These are phyloP conservation scores for Cladobotryum protrusum DNA, from an alignment of 2,329 filamentous ascomycete species.

Conservation along the genomic window DNA sequence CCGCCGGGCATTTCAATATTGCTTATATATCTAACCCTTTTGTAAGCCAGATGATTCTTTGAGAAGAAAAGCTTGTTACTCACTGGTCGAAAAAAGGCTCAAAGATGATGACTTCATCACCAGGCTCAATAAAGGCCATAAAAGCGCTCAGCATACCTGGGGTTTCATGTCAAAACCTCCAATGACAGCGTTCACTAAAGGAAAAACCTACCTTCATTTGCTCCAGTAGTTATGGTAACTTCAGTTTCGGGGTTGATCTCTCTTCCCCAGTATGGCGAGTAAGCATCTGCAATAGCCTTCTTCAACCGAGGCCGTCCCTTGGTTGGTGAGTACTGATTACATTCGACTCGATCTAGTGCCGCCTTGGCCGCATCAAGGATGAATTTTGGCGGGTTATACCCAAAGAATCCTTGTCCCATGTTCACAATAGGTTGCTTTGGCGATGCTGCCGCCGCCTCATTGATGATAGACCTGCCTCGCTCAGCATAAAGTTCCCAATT, in stretches of 20 bases:
- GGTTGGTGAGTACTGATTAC: slow-evolving; percentile 97
- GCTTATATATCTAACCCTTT: slow-evolving; percentile 58
- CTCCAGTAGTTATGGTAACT: slow-evolving; percentile 88
- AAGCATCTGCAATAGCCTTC: slow-evolving; percentile 89
- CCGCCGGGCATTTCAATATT: slow-evolving; percentile 99
- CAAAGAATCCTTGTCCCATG: slow-evolving; percentile 67
- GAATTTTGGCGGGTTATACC: slow-evolving; percentile 90
- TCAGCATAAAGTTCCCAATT: background rate
- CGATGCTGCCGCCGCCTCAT: slow-evolving; percentile 57
- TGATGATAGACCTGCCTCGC: slow-evolving; percentile 53
- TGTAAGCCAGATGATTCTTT: background rate
- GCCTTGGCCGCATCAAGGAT: slow-evolving; percentile 87
- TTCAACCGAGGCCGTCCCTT: slow-evolving; percentile 86
- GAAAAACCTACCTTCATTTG: slow-evolving; percentile 57
- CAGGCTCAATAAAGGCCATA: slow-evolving; percentile 92
- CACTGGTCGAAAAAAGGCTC: slow-evolving; percentile 98
- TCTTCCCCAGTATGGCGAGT: slow-evolving; percentile 82
- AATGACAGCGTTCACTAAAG: background rate
- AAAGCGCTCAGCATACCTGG: slow-evolving; percentile 85
- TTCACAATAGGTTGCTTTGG: slow-evolving; percentile 60
- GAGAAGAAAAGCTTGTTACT: slow-evolving; percentile 2
- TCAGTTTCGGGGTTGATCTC: slow-evolving; percentile 82
- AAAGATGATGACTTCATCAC: slow-evolving; percentile 95
- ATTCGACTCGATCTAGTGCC: slow-evolving; percentile 84
- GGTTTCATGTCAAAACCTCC: background rate